Conservation (phyloP, 169 alveolate genomes). For the Babesia sp. region DNA sequence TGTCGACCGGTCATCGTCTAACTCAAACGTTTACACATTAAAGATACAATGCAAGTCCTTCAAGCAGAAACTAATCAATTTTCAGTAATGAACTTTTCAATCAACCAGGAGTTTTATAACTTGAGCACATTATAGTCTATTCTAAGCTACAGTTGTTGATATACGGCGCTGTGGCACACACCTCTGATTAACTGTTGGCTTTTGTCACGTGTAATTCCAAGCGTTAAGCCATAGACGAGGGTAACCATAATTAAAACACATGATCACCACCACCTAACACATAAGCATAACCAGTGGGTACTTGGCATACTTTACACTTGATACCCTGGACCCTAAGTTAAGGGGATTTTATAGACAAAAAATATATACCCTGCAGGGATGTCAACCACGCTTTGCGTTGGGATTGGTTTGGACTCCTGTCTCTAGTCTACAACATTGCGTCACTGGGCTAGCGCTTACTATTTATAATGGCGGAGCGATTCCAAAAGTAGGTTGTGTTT, state of each 20-base stretch:
- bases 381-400: background rate
- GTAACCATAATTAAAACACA: too few relatives aligned
- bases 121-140: too few relatives aligned
- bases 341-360: background rate
- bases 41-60: too few relatives aligned
- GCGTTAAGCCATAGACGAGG: background rate
- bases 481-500: conserved; percentile 1
- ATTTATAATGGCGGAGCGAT: conserved; percentile 26
- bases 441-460: background rate
- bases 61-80: too few relatives aligned
- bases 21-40: too few relatives aligned
- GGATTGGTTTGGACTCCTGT: background rate
- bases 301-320: background rate
- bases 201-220: too few relatives aligned
- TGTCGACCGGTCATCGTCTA: background rate
- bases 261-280: background rate
- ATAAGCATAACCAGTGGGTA: too few relatives aligned
- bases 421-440: background rate
- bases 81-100: too few relatives aligned
- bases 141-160: too few relatives aligned
- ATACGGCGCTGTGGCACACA: too few relatives aligned
- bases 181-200: too few relatives aligned
- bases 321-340: background rate
- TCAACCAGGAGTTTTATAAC: too few relatives aligned
- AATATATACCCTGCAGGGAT: background rate